Base-by-base conservation (phyloP, 306 rosid genomes). In the Quercus aquifolioides region DNA sequence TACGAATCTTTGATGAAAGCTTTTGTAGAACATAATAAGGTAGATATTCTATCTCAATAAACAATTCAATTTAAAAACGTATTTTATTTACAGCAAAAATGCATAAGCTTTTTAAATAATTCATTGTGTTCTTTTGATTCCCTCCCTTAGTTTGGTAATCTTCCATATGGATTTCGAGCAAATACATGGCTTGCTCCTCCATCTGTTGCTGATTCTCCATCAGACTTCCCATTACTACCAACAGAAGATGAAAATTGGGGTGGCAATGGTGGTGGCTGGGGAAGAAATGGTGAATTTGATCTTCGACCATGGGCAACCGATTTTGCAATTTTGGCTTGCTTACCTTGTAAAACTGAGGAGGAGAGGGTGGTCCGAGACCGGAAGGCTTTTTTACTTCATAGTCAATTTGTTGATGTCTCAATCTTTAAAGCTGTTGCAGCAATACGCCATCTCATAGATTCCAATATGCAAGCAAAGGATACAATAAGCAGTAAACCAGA, bases 131-230 rank as follows among this genome's bases (percentile, higher is more conserved):
- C 26, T 49, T 69, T 67, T 55, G 54, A 5, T 68, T 55, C 38
- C 74, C 6, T 8, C 52, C 38, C 41, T 76, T 79, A 95, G 99
- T 95, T 95, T 89, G 99, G 99, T 56, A 94, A 95, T 86, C 94
- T 93, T 82, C 98, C 99, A 9, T 95, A 91, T 71, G 98, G 99
- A 78, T 90, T 91, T 76, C 97, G 97, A 86, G 90, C 92, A 67
- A 95, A 95, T 72, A 91, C 99, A 35, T 95, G 99, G 99, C 96
- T 95, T 69, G 96, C 89, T 28, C 98, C 96, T 89, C 98, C 99
- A 18, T 89, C 93, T 5, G 72, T 89, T 67, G 85, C 86, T 0
- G 99, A 92, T 73, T 88, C 88, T 81, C 87, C 94, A 73, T 86
- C 89, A 35, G 85, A 58, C 69, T 90, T 90, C 79, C 89, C 82